Conservation (phyloP, 306 rosid species). For the Vicia faba region DNA sequence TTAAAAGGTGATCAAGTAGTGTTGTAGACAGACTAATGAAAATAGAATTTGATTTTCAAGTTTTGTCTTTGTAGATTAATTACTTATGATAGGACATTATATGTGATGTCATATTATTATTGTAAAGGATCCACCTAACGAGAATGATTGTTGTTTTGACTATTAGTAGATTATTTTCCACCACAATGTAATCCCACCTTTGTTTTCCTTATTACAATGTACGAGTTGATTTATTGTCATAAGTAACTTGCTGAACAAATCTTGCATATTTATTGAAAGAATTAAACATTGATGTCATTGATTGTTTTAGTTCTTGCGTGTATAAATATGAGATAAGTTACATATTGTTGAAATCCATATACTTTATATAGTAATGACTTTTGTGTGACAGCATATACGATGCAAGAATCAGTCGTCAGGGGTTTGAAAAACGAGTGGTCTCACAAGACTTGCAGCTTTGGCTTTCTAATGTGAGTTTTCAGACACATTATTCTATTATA, state of each 20-base stretch:
- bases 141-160: not conserved
- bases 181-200: not conserved
- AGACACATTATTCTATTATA: not conserved
- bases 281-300: not conserved
- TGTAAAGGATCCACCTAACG: not conserved
- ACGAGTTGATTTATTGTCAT: not conserved
- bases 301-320: not conserved
- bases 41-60: not conserved
- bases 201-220: not conserved
- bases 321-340: not conserved
- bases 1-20: too few species aligned
- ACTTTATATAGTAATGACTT: constrained; percentile 14
- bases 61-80: not conserved
- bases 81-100: constrained; percentile 13
- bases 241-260: not conserved
- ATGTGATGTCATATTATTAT: not conserved
- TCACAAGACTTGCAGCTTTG: constrained; percentile 76
- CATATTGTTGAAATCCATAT: not conserved
- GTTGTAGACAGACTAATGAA: not conserved
- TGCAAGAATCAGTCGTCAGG: constrained; percentile 77
- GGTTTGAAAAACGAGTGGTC: constrained; percentile 94
- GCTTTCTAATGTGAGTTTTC: constrained; percentile 87
- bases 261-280: not conserved
- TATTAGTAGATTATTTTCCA: not conserved
- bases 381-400: constrained; percentile 61